A percentile compares a stretch with the other conserved stretches of the same genome.
Evolutionary conservation across 352 stramenopile genomes (phyloP).

Genomic region (Phytopythium aichiense): DNA sequence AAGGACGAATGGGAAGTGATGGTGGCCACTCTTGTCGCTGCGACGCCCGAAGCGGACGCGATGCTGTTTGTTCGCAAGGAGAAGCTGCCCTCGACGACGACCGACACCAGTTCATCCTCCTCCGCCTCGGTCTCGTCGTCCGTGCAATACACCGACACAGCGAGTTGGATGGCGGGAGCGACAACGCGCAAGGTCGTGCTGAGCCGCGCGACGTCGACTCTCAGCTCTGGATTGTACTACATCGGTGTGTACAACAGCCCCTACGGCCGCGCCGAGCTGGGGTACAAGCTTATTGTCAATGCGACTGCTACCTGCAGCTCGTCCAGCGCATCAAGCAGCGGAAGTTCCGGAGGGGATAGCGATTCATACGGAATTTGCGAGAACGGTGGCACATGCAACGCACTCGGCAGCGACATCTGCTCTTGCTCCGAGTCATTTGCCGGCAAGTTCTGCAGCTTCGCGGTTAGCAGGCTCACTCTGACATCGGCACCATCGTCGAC

Average conservation of each 20-base stretch:
- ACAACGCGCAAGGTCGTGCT: slow-evolving; percentile 50
- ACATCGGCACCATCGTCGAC: neutral
- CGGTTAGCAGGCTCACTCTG: slow-evolving; percentile 15
- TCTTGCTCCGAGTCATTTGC: slow-evolving; percentile 30
- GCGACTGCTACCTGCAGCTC: slow-evolving; percentile 36
- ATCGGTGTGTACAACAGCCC: slow-evolving; percentile 66
- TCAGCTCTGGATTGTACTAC: slow-evolving; percentile 74
- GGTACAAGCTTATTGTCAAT: slow-evolving; percentile 54
- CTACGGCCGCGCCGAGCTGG: slow-evolving; percentile 49
- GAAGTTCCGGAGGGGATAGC: neutral
- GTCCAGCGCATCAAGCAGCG: slow-evolving; percentile 4
- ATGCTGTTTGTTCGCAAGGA: slow-evolving; percentile 73
- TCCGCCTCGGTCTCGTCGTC: slow-evolving; percentile 17
- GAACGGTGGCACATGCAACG: slow-evolving; percentile 45
- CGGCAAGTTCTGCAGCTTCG: slow-evolving; percentile 46
- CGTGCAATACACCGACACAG: slow-evolving; percentile 48
- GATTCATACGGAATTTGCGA: slow-evolving; percentile 32
- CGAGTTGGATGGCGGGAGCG: slow-evolving; percentile 39
- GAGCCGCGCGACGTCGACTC: slow-evolving; percentile 47
- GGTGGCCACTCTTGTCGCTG: slow-evolving; percentile 35
- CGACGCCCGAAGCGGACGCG: slow-evolving; percentile 43
- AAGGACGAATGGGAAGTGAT: slow-evolving; percentile 59
- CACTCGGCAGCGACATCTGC: slow-evolving; percentile 44
- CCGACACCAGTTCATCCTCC: slow-evolving; percentile 8
- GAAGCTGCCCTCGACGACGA: slow-evolving; percentile 34